Conservation (phyloP, 768 basidiomycete genomes). For the Arthromyces matolae region DNA sequence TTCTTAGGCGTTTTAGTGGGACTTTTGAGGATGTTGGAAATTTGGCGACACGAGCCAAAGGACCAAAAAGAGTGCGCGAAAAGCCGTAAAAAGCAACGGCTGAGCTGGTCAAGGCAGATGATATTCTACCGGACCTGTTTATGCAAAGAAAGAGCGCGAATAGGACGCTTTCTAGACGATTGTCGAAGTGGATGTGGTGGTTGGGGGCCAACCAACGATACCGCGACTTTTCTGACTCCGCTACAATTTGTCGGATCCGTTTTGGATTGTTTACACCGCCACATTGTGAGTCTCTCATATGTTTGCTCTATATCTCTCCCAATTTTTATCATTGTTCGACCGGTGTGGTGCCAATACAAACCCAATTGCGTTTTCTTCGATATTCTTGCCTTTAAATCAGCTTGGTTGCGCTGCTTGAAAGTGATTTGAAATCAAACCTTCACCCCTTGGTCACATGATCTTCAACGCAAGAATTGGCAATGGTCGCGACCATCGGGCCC, state of each 20-base stretch:
- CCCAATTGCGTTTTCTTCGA: too few relatives aligned
- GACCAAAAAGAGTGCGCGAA: slow-evolving; percentile 28
- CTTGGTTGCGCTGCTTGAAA: too few relatives aligned
- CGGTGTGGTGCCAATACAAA: too few relatives aligned
- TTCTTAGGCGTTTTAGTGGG: slow-evolving; percentile 25
- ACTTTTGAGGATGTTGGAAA: slow-evolving; percentile 28
- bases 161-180: slow-evolving; percentile 24
- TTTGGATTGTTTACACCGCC: slow-evolving; percentile 14
- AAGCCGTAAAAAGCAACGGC: slow-evolving; percentile 20
- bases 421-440: too few relatives aligned
- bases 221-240: slow-evolving; percentile 40
- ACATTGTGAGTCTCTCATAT: too few relatives aligned
- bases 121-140: slow-evolving; percentile 20
- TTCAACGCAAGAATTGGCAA: too few relatives aligned
- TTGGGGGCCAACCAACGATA: slow-evolving; percentile 47
- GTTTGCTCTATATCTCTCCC: neutral
- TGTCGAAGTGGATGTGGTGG: slow-evolving; percentile 36
- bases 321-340: too few relatives aligned
- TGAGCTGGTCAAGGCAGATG: slow-evolving; percentile 15
- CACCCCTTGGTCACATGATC: too few relatives aligned
- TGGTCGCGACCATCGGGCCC: too few relatives aligned
- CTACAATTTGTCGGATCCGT: slow-evolving; percentile 37
- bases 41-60: slow-evolving; percentile 26
- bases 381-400: too few relatives aligned
- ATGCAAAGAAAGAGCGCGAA: slow-evolving; percentile 22